A percentile compares a stretch with the other conserved stretches of the same genome.
Conservation (phyloP, 1,284 basidiomycete species). For the Heimioporus punctisporus region DNA sequence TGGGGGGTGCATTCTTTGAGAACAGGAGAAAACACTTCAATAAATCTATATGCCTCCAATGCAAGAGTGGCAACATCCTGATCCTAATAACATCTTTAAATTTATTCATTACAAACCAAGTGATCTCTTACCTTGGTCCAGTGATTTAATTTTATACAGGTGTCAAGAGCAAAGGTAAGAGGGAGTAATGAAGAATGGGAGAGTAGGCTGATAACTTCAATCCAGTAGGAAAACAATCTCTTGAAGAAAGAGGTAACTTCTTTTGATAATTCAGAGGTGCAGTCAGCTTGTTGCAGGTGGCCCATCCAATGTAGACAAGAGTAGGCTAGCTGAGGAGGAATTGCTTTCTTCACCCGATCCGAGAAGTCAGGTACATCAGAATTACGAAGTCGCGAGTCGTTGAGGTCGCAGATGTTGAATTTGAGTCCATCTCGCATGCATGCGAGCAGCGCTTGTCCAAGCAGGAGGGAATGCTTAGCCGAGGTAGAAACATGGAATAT, state of each 20-base stretch:
- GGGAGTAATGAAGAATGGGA: slow-evolving; percentile 5
- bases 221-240: slow-evolving; percentile 17
- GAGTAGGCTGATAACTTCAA: slow-evolving; percentile 23
- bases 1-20: slow-evolving; percentile 22
- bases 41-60: slow-evolving; percentile 19
- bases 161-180: slow-evolving; percentile 8
- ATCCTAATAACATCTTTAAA: background rate
- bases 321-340: slow-evolving; percentile 13
- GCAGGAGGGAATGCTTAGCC: slow-evolving; percentile 10
- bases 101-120: background rate
- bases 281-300: slow-evolving; percentile 11
- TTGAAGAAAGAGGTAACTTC: slow-evolving; percentile 21
- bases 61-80: slow-evolving; percentile 20
- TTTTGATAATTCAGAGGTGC: slow-evolving; percentile 10
- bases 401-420: slow-evolving; percentile 23
- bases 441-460: slow-evolving; percentile 12
- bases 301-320: slow-evolving; percentile 24
- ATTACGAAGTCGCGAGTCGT: slow-evolving; percentile 19
- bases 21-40: slow-evolving; percentile 19
- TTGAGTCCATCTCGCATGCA: slow-evolving; percentile 16
- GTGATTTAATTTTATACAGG: slow-evolving; percentile 8
- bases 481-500: slow-evolving; percentile 15
- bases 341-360: background rate
- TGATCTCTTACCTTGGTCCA: slow-evolving; percentile 20
- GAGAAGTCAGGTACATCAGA: slow-evolving; percentile 4